Evolutionary conservation across 805 yeast species (phyloP).

Genomic region (Jamesozyma hellenica): DNA sequence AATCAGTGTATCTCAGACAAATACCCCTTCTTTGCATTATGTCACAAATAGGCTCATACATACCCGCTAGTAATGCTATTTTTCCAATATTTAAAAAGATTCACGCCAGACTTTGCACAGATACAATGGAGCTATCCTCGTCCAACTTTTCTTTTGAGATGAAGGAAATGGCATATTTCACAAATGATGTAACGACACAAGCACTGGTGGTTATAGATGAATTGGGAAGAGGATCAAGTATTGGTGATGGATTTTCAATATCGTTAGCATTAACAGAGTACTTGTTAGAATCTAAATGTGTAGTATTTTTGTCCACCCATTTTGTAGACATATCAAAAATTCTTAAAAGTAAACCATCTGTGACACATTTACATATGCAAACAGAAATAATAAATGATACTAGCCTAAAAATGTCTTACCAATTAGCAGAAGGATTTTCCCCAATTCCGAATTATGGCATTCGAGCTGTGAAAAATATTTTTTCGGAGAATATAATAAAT

Average conservation of each 20-base stretch:
- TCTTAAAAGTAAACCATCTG: slow-evolving; percentile 28
- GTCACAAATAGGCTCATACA: slow-evolving; percentile 49
- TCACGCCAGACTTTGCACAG: slow-evolving; percentile 33
- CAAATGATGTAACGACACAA: slow-evolving; percentile 27
- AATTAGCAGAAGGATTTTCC: slow-evolving; percentile 13
- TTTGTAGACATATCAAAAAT: slow-evolving; percentile 34
- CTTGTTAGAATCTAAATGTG: slow-evolving; percentile 22
- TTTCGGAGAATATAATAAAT: slow-evolving; percentile 18
- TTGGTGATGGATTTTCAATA: slow-evolving; percentile 44
- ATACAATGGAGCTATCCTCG: slow-evolving; percentile 27
- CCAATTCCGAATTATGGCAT: slow-evolving; percentile 28
- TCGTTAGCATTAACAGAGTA: slow-evolving; percentile 37
- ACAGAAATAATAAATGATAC: slow-evolving; percentile 13
- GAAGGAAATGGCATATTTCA: slow-evolving; percentile 38
- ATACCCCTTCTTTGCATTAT: slow-evolving; percentile 39
- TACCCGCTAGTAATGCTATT: slow-evolving; percentile 37
- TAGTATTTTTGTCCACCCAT: slow-evolving; percentile 37
- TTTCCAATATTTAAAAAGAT: slow-evolving; percentile 33
- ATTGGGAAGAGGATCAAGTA: slow-evolving; percentile 43
- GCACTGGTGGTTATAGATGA: slow-evolving; percentile 43
- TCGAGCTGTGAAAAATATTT: slow-evolving; percentile 19
- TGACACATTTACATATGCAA: slow-evolving; percentile 32
- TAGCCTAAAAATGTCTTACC: slow-evolving; percentile 27
- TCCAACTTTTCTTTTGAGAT: slow-evolving; percentile 40
- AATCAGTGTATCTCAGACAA: slow-evolving; percentile 46